phyloP scores from a whole-genome alignment of 768 basidiomycete genomes.

The Suillus ampliporus region DNA sequence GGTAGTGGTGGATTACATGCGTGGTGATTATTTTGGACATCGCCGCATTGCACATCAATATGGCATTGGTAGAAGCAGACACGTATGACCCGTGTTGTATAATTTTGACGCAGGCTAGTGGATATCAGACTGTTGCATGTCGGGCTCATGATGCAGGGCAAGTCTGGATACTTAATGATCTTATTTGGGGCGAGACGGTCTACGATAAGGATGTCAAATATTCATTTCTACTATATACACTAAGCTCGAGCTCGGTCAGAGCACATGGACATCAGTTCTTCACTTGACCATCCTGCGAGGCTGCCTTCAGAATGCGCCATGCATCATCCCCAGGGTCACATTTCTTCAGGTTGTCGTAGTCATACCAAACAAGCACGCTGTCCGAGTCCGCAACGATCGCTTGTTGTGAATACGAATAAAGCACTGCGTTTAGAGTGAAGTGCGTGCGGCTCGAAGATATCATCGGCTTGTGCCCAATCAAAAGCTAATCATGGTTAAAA shows the following conservation, averaged over 20 bases:
- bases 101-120: too few species aligned
- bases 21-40: too few species aligned
- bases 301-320: constrained; percentile 37
- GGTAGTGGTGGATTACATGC: too few species aligned
- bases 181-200: too few species aligned
- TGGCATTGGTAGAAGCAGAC: too few species aligned
- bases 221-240: neutral
- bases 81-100: too few species aligned
- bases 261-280: neutral
- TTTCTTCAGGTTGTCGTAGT: constrained; percentile 71
- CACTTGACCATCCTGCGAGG: neutral
- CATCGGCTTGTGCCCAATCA: constrained; percentile 66
- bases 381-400: constrained; percentile 69
- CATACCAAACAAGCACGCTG: constrained; percentile 76
- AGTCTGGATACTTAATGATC: too few species aligned
- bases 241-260: neutral
- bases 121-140: too few species aligned
- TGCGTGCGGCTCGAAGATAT: constrained; percentile 44
- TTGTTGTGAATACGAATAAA: constrained; percentile 69
- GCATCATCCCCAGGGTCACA: constrained; percentile 62
- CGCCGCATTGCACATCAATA: too few species aligned
- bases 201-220: too few species aligned
- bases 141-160: too few species aligned
- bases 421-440: constrained; percentile 57
- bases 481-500: constrained; percentile 47